phyloP scores from a whole-genome alignment of 2,329 filamentous ascomycete genomes.

The Verticillium nonalfalfae region DNA sequence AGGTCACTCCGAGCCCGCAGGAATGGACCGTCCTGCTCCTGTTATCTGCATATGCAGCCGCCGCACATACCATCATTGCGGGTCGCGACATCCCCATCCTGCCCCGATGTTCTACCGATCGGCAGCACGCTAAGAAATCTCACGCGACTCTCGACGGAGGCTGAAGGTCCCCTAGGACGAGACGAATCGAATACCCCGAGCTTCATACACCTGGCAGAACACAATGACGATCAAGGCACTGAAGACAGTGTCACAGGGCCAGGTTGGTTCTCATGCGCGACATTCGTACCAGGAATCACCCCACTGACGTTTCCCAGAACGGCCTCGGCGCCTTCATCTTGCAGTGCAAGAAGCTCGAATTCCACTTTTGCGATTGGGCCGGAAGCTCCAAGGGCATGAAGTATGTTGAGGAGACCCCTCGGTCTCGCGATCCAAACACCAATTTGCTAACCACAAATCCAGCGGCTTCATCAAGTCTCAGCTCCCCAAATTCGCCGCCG shows the following conservation, averaged over 20 bases:
- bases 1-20: neutral
- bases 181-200: neutral
- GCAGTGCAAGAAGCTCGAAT: slow-evolving; percentile 91
- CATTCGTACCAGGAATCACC: neutral
- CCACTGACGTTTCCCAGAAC: slow-evolving; percentile 53
- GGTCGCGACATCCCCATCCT: neutral
- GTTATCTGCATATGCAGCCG: neutral
- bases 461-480: slow-evolving; percentile 76
- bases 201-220: neutral
- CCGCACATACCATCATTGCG: neutral
- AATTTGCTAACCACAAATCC: slow-evolving; percentile 16
- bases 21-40: neutral
- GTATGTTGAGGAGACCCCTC: slow-evolving; percentile 33
- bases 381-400: slow-evolving; percentile 95
- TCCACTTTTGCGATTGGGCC: slow-evolving; percentile 96
- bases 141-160: neutral
- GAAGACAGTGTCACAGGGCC: slow-evolving; percentile 43
- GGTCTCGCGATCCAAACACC: neutral
- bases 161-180: neutral
- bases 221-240: slow-evolving; percentile 50
- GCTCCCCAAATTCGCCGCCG: slow-evolving; percentile 70
- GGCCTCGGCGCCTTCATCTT: slow-evolving; percentile 95
- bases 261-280: slow-evolving; percentile 32
- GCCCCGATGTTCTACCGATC: neutral
- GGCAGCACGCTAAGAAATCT: slow-evolving; percentile 1